Evolutionary conservation across 768 basidiomycete genomes (phyloP).

Genomic region (Xerocomellus chrysenteron): DNA sequence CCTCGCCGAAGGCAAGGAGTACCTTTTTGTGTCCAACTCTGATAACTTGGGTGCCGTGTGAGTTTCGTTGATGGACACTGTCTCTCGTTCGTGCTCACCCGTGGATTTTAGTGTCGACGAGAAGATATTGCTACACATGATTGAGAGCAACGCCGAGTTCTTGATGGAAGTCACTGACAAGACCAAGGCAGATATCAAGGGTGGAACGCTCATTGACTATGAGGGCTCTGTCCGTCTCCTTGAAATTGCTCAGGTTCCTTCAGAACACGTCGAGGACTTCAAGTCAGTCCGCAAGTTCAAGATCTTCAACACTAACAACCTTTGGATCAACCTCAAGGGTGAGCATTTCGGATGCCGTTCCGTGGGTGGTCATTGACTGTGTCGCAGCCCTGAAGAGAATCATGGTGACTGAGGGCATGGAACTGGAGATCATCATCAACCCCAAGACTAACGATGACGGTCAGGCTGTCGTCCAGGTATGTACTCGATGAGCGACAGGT

Average conservation of each 20-base stretch:
- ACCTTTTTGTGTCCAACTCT: conserved; percentile 77
- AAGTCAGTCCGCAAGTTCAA: conserved; percentile 77
- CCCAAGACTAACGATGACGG: conserved; percentile 69
- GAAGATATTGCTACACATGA: conserved; percentile 66
- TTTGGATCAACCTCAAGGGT: conserved; percentile 56
- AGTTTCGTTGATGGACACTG: conserved; percentile 13
- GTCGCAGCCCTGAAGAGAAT: conserved; percentile 65
- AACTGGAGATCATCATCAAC: conserved; percentile 81
- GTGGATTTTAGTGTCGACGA: conserved; percentile 54
- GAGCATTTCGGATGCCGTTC: conserved; percentile 2
- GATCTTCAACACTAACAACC: conserved; percentile 74
- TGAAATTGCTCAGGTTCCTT: conserved; percentile 74
- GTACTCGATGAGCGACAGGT: neutral
- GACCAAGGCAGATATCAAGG: conserved; percentile 80
- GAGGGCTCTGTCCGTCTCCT: conserved; percentile 67
- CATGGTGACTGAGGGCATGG: conserved; percentile 65
- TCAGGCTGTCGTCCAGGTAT: conserved; percentile 63
- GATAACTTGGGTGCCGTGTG: conserved; percentile 72
- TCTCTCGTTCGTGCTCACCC: conserved; percentile 1
- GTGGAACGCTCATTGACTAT: conserved; percentile 68
- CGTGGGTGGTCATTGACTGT: conserved; percentile 1
- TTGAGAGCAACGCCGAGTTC: conserved; percentile 62
- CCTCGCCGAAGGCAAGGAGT: conserved; percentile 69
- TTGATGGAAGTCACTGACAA: conserved; percentile 81
- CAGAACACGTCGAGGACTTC: conserved; percentile 73